A percentile compares a stretch with the other conserved stretches of the same genome.
phyloP scores from a whole-genome alignment of 768 basidiomycete species.

The Tylopilus rubrobrunneus region DNA sequence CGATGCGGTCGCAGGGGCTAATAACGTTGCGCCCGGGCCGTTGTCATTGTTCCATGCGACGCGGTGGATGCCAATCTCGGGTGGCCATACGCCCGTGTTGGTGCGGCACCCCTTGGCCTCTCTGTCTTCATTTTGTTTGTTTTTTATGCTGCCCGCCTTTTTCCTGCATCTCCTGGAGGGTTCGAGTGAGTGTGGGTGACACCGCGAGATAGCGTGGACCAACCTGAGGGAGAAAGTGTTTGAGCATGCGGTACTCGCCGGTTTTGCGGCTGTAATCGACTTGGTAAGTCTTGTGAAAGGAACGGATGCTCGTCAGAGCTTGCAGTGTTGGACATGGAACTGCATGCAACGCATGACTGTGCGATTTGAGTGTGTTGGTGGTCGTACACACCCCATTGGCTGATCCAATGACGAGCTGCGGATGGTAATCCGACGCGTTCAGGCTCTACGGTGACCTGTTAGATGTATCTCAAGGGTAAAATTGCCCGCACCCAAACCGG shows the following conservation, averaged over 20 bases:
- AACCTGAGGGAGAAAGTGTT: constrained; percentile 76
- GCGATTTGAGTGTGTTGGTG: constrained; percentile 65
- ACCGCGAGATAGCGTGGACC: background rate
- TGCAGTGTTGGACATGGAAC: background rate
- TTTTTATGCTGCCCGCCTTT: constrained; percentile 32
- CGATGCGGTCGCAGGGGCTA: constrained; percentile 78
- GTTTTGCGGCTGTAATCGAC: constrained; percentile 81
- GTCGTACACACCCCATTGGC: constrained; percentile 81
- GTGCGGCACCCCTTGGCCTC: constrained; percentile 19
- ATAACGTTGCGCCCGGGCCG: constrained; percentile 57
- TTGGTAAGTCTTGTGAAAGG: constrained; percentile 77
- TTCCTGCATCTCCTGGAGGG: constrained; percentile 45
- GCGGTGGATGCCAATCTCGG: constrained; percentile 72
- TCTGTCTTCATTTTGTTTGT: constrained; percentile 28
- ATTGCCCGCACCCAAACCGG: constrained; percentile 83
- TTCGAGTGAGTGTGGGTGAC: background rate
- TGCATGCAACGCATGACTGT: constrained; percentile 52
- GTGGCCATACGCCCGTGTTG: constrained; percentile 72
- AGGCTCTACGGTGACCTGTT: constrained; percentile 47
- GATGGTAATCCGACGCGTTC: constrained; percentile 78
- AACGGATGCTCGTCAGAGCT: constrained; percentile 30
- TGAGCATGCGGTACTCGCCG: constrained; percentile 83
- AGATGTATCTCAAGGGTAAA: background rate
- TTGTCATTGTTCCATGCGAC: constrained; percentile 79
- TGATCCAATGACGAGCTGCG: constrained; percentile 76